These are phyloP conservation scores for Jatropha podagrica DNA, from an alignment of 441 rosid genomes.

Conservation along the genomic window DNA sequence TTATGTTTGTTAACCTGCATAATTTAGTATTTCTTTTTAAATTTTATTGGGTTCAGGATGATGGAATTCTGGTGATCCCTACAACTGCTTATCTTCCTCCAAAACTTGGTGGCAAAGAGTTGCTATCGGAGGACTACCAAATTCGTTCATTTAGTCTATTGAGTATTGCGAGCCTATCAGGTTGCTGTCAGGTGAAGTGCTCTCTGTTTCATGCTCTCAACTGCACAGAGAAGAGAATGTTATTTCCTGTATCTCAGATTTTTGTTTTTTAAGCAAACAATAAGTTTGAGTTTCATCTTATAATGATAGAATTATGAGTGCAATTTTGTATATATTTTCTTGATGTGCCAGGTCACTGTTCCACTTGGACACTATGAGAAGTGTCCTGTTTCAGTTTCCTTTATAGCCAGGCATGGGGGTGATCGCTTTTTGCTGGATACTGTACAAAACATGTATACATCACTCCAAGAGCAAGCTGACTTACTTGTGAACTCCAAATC, in stretches of 20 bases:
- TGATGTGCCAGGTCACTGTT: constrained; percentile 68
- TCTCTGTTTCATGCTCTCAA: constrained; percentile 19
- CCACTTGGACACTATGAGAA: constrained; percentile 81
- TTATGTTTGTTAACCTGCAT: background rate
- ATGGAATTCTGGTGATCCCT: constrained; percentile 86
- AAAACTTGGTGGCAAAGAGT: constrained; percentile 81
- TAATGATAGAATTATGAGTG: background rate
- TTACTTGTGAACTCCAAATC: constrained; percentile 50
- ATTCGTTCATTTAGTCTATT: constrained; percentile 53
- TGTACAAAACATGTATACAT: constrained; percentile 58
- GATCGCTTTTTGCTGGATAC: constrained; percentile 91
- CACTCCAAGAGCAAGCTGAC: constrained; percentile 74
- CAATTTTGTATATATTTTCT: constrained; percentile 3
- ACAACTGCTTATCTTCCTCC: constrained; percentile 76
- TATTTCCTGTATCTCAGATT: background rate
- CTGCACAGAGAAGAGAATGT: background rate
- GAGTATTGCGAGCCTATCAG: constrained; percentile 91
- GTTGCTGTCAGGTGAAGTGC: constrained; percentile 87
- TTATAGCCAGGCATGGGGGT: constrained; percentile 82
- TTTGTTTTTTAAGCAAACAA: background rate
- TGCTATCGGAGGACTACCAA: constrained; percentile 68
- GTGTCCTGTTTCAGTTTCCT: constrained; percentile 85
- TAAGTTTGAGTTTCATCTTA: background rate
- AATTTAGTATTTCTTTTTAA: background rate
- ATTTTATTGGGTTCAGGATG: constrained; percentile 42